Evolutionary conservation across 225 moss, liverwort and hornwort genomes (phyloP).

Genomic region (Rhytidiadelphus loreus): DNA sequence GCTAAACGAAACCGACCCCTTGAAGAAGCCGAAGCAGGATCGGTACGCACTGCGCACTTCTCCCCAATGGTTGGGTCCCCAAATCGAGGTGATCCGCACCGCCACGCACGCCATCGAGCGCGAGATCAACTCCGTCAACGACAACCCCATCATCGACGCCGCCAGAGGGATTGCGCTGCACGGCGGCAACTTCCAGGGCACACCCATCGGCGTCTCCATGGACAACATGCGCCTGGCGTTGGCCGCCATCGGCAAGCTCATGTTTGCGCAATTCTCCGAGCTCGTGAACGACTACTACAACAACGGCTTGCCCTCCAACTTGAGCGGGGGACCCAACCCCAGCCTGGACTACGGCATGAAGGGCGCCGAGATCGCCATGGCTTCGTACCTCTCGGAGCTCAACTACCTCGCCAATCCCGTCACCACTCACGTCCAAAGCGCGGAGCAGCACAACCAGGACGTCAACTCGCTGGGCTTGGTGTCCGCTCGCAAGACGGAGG

Average conservation of each 20-base stretch:
- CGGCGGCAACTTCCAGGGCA: constrained; percentile 50
- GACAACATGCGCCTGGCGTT: constrained; percentile 51
- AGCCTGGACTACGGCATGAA: constrained; percentile 62
- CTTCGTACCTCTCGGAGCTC: constrained; percentile 38
- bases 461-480: constrained; percentile 46
- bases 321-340: constrained; percentile 30
- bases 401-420: constrained; percentile 55
- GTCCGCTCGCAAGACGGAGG: constrained; percentile 53
- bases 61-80: background rate
- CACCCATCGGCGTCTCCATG: constrained; percentile 56
- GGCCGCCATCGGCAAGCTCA: constrained; percentile 49
- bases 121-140: constrained; percentile 13
- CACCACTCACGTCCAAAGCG: constrained; percentile 45
- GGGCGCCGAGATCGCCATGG: constrained; percentile 61
- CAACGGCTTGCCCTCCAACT: constrained; percentile 27
- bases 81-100: background rate
- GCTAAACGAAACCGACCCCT: background rate
- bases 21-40: constrained; percentile 11
- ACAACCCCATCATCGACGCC: constrained; percentile 10
- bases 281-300: constrained; percentile 60
- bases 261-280: constrained; percentile 58
- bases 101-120: constrained; percentile 2
- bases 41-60: background rate
- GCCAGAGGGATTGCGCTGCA: background rate
- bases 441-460: constrained; percentile 52